A percentile compares a stretch with the other conserved stretches of the same genome.
Conservation (phyloP, 163 green algal species). For the Prototheca wickerhamii region DNA sequence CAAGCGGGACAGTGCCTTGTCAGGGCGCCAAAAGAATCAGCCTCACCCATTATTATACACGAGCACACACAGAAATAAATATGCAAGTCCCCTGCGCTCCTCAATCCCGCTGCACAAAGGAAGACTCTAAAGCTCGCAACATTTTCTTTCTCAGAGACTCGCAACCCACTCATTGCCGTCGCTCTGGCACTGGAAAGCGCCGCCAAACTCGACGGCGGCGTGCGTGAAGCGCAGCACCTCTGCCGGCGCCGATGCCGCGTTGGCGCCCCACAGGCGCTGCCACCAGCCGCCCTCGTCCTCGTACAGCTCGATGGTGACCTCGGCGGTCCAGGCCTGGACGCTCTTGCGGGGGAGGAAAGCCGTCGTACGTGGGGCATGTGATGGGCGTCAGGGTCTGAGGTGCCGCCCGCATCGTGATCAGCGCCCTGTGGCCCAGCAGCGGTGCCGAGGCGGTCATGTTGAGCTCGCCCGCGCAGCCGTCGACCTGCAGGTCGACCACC, state of each 20-base stretch:
- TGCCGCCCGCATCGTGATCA: neutral
- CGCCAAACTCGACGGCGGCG: neutral
- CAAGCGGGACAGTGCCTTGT: too few species aligned
- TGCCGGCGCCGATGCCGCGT: neutral
- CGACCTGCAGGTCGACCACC: neutral
- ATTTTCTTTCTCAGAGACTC: too few species aligned
- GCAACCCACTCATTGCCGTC: too few species aligned
- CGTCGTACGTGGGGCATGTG: neutral
- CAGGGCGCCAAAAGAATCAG: too few species aligned
- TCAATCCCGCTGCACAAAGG: too few species aligned
- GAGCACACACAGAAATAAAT: too few species aligned
- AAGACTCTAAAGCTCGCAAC: too few species aligned
- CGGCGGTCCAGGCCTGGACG: neutral
- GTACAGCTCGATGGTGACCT: neutral
- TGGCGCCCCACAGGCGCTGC: neutral
- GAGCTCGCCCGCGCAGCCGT: neutral
- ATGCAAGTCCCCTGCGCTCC: too few species aligned
- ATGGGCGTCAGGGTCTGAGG: neutral
- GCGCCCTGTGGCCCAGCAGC: too few species aligned
- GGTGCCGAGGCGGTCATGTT: neutral
- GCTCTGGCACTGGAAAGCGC: neutral
- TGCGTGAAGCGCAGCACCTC: neutral
- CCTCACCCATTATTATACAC: too few species aligned
- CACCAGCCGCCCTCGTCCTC: neutral
- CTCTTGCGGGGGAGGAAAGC: neutral